Evolutionary conservation across 208 protist genomes (phyloP), one percentile per base, ranked within the genome.

Genomic region (Leishmania arabica): DNA sequence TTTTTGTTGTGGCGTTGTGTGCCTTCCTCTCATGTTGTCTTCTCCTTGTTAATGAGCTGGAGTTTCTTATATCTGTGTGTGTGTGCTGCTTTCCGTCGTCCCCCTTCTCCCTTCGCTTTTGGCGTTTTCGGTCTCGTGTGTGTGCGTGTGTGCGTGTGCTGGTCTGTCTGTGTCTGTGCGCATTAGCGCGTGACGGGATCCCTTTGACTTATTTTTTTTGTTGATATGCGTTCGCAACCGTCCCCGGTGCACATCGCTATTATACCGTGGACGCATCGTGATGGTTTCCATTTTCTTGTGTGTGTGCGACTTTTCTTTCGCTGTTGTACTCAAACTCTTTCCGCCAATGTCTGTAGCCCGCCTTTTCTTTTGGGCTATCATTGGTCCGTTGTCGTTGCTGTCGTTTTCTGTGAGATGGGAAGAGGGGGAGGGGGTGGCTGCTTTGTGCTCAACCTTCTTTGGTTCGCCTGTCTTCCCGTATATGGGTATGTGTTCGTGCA

Each of bases 251-350:
- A 62, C 31, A 51, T 24, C 51, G 69, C 45, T 31, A 51, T 31
- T 73, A 21, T 34, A 31, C 69, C 31, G 69, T 53, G n/a, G n/a
- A 34, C 24, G 13, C 11, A 2, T 24, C 27, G 24, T 62, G 9
- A 47, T 54, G 19, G n/a, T 69, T 62, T 79, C 42, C 31, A 74
- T 84, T 78, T 81, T 82, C 82, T 84, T 42, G 40, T 82, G n/a
- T 45, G 42, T 9, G 42, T 45, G 21, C n/a, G 3, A 64, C 58
- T 15, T 51, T 65, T 24, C 2, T 11, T 69, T 68, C 8, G 8
- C 11, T 66, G 24, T 68, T 31, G 54, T 49, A 27, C 53, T 56
- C 40, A 21, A 53, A 34, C 34, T 49, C 21, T n/a, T 79, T 66
- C 21, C 51, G 37, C 27, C n/a, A 75, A 42, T n/a, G 17, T 60